Conservation (phyloP, 2,329 filamentous ascomycete species). For the Podosphaera fusca region DNA sequence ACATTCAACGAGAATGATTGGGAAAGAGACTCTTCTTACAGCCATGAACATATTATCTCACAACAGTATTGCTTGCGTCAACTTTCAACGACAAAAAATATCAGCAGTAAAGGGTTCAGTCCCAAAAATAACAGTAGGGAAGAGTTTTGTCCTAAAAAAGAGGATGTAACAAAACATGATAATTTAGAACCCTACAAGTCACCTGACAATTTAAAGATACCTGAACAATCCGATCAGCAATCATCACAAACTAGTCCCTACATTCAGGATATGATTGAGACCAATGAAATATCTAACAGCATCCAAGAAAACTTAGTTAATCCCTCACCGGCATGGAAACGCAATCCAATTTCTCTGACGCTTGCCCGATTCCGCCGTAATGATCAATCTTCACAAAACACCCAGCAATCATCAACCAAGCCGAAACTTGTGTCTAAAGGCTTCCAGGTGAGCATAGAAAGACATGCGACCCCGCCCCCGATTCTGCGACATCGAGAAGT, state of each 20-base stretch:
- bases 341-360: constrained; percentile 2
- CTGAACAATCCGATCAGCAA: constrained; percentile 11
- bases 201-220: constrained; percentile 5
- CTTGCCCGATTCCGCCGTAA: constrained; percentile 3
- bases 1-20: constrained; percentile 9
- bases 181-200: constrained; percentile 4
- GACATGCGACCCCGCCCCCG: constrained; percentile 1
- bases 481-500: constrained; percentile 1
- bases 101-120: constrained; percentile 3
- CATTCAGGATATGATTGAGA: neutral
- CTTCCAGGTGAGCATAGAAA: neutral
- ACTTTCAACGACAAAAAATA: neutral
- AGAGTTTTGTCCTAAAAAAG: no score
- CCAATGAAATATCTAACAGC: neutral
- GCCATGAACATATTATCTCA: constrained; percentile 4
- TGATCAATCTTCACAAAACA: constrained; percentile 1
- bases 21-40: constrained; percentile 12
- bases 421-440: neutral
- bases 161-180: constrained; percentile 1
- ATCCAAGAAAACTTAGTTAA: neutral
- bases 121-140: constrained; percentile 8
- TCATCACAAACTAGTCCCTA: constrained; percentile 5
- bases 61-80: neutral
- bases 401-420: neutral
- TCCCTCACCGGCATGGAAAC: constrained; percentile 2